A percentile compares a stretch with the other conserved stretches of the same genome.
Evolutionary conservation across 1,139 yeast species (phyloP).

Genomic region (Taiozyma sp.): DNA sequence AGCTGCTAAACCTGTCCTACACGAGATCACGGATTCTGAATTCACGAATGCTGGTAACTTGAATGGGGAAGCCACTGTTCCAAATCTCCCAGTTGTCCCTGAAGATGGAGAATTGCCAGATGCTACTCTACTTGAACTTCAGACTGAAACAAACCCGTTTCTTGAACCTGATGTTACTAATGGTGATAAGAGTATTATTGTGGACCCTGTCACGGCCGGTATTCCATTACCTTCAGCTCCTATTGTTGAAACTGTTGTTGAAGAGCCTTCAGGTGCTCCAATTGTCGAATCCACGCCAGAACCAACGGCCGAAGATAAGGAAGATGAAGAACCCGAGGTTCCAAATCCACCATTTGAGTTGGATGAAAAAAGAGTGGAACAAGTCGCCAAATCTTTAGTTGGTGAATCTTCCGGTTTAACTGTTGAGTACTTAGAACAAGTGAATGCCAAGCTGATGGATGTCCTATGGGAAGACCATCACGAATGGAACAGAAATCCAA

Average conservation of each 20-base stretch:
- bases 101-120: background rate
- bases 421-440: constrained; percentile 69
- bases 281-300: background rate
- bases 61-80: background rate
- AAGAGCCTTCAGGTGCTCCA: background rate
- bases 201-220: background rate
- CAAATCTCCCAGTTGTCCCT: background rate
- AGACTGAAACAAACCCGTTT: background rate
- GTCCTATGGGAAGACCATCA: constrained; percentile 68
- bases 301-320: background rate
- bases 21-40: background rate
- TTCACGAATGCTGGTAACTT: background rate
- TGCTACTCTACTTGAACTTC: background rate
- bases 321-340: constrained; percentile 11
- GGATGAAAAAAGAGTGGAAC: constrained; percentile 28
- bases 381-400: constrained; percentile 30
- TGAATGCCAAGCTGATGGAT: constrained; percentile 71
- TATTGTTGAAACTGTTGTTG: background rate
- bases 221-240: background rate
- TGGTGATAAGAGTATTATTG: background rate
- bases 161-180: background rate
- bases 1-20: background rate
- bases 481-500: constrained; percentile 57
- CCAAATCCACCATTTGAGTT: constrained; percentile 20
- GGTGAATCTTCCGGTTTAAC: constrained; percentile 43